A percentile compares a stretch with the other conserved stretches of the same genome.
Conservation (phyloP, 202 grass and related monocot genomes). For the Carex arenaria region DNA sequence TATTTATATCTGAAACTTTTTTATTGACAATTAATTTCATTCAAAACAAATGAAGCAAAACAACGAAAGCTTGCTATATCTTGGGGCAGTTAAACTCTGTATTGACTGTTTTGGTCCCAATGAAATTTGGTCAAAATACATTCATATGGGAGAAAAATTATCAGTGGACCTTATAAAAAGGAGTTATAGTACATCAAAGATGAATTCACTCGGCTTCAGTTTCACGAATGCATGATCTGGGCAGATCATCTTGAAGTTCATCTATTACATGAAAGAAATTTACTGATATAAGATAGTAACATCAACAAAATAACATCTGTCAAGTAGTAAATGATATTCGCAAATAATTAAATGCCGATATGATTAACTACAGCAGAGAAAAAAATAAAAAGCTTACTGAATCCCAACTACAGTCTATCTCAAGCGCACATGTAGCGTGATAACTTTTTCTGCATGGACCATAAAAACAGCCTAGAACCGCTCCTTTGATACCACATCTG, state of each 20-base stretch:
- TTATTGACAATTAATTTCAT: no score
- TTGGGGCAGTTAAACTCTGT: no score
- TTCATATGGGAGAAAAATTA: neutral
- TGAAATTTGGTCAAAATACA: neutral
- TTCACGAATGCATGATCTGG: neutral
- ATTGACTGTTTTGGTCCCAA: no score
- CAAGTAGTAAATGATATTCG: no score
- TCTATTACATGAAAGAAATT: neutral
- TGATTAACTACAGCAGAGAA: neutral
- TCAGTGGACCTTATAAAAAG: neutral
- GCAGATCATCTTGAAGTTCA: constrained; percentile 15
- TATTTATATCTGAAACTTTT: no score
- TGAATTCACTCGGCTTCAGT: neutral
- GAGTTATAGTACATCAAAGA: neutral
- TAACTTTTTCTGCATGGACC: constrained; percentile 25
- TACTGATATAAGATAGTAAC: neutral
- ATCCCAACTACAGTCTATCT: constrained; percentile 63
- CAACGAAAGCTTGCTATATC: no score
- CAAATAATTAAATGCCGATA: neutral
- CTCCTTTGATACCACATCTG: constrained; percentile 46
- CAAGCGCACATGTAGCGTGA: constrained; percentile 56
- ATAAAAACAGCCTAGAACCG: constrained; percentile 54
- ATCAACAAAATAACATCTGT: neutral
- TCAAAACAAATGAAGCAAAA: no score
- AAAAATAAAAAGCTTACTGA: constrained; percentile 32